Evolutionary conservation across 2,329 filamentous ascomycete species (phyloP), one percentile per base, ranked within the genome.

Genomic region (Pseudophaeomoniella oleicola): DNA sequence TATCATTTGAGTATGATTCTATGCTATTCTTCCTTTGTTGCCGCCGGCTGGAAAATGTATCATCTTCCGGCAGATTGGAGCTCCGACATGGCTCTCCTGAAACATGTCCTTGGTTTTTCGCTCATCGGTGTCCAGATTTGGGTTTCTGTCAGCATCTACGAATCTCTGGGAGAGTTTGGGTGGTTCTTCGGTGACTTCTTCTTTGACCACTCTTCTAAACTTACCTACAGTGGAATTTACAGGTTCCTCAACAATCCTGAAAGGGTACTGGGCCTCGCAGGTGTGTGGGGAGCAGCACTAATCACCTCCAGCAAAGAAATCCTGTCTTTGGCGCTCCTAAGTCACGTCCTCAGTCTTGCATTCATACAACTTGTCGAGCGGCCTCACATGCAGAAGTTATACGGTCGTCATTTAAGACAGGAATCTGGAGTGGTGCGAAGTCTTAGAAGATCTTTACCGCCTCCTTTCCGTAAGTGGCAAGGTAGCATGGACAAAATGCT

Each of bases 131-230:
- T 98, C 35, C 90, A 98, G 52, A 60, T 92, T 13, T 98, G 90
- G 90, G 94, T 87, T 1, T 80, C 85, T 2, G 67, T 82, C 45
- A 94, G 86, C 56, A 87, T 96, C 46, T 93, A 96, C 56, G 86
- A 94, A 35, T 92, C 85, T 2, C 74, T 98, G 0, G 90, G 90
- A 39, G 90, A 98, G 53, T 98, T 96, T 51, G 90, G 90, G 49
- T 98, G 88, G 88, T 96, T 96, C 66, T 96, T 87, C 52, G 90
- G 90, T 13, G 90, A 98, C 55, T 98, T 96, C 66, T 96, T 98
- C 68, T 94, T 90, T 54, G 85, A 94, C 42, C 80, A 84, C 32
- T 75, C 78, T 9, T 79, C 80, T 10, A 93, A 90, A 59, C 69
- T 96, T 42, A 96, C 84, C 1, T 98, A 98, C 60, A 86, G 81